phyloP scores from a whole-genome alignment of 805 yeast genomes.

The Cyberlindnera mrakii region DNA sequence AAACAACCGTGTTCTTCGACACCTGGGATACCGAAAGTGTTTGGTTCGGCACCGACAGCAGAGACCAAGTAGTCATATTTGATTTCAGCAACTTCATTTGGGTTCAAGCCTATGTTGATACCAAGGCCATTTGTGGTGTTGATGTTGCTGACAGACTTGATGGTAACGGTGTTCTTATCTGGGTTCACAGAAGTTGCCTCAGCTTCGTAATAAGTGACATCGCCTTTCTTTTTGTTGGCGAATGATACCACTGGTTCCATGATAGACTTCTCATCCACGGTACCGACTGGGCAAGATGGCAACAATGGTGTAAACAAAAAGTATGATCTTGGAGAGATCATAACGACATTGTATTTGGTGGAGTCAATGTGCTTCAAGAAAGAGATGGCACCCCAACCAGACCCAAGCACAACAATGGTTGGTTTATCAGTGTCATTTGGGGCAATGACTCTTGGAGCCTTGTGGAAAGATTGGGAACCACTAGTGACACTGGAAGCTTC shows the following conservation, averaged over 20 bases:
- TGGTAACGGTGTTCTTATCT: constrained; percentile 57
- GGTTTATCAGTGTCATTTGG: constrained; percentile 29
- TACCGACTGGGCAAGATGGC: constrained; percentile 92
- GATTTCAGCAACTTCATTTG: constrained; percentile 36
- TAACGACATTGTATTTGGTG: constrained; percentile 78
- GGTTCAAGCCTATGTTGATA: constrained; percentile 28
- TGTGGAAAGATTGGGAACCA: constrained; percentile 33
- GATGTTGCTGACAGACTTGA: constrained; percentile 38
- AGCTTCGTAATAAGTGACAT: constrained; percentile 81
- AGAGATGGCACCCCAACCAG: constrained; percentile 95
- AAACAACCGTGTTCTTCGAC: constrained; percentile 78
- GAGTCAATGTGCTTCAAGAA: constrained; percentile 81
- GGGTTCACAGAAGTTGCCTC: constrained; percentile 85
- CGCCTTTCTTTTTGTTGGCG: constrained; percentile 73
- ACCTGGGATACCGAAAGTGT: constrained; percentile 92
- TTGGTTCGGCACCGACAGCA: constrained; percentile 92
- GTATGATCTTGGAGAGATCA: constrained; percentile 89
- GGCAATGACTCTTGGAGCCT: constrained; percentile 32
- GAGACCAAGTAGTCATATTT: constrained; percentile 80
- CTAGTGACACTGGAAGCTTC: constrained; percentile 5
- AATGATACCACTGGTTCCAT: constrained; percentile 90
- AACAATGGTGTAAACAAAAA: constrained; percentile 89
- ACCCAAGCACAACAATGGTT: constrained; percentile 61
- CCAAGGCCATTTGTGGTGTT: constrained; percentile 31
- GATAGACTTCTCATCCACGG: constrained; percentile 83